Percentiles rank a stretch among this genome's conserved stretches.
Conservation (phyloP, 2,329 filamentous ascomycete genomes). For the Tothia fuscella region DNA sequence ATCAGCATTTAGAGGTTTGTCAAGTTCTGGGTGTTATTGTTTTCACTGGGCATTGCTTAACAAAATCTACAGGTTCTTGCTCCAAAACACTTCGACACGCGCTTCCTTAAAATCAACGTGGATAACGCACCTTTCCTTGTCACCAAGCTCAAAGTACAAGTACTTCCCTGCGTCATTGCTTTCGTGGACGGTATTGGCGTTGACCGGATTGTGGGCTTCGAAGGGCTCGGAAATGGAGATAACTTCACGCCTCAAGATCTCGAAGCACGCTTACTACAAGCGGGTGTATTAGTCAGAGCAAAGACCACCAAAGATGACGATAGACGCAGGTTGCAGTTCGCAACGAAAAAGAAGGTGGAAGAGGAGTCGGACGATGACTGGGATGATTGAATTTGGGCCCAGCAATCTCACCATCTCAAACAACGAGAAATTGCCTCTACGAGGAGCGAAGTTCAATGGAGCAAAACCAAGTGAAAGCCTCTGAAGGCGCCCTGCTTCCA, state of each 20-base stretch:
- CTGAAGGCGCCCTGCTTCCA: too few relatives aligned
- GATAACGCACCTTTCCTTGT: slow-evolving; percentile 49
- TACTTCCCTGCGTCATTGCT: slow-evolving; percentile 46
- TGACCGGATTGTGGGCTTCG: slow-evolving; percentile 47
- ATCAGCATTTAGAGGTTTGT: slow-evolving; percentile 39
- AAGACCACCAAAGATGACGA: slow-evolving; percentile 24
- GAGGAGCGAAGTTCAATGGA: too few relatives aligned
- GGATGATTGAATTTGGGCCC: too few relatives aligned
- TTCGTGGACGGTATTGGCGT: slow-evolving; percentile 44
- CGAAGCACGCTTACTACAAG: slow-evolving; percentile 39
- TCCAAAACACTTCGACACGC: slow-evolving; percentile 45
- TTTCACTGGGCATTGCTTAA: background rate
- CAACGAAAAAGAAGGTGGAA: slow-evolving; percentile 13
- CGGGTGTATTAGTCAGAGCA: slow-evolving; percentile 39
- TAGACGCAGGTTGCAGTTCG: too few relatives aligned
- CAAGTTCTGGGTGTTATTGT: background rate
- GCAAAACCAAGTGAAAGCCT: too few relatives aligned
- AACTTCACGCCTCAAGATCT: slow-evolving; percentile 43
- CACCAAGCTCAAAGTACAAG: slow-evolving; percentile 44
- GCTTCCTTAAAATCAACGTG: slow-evolving; percentile 46
- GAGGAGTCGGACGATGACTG: slow-evolving; percentile 25
- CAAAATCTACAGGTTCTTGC: slow-evolving; percentile 31
- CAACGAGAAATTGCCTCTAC: too few relatives aligned
- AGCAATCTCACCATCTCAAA: too few relatives aligned
- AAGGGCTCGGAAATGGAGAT: slow-evolving; percentile 42